phyloP scores from a whole-genome alignment of 495 filamentous ascomycete species.

The Thozetella sp. region DNA sequence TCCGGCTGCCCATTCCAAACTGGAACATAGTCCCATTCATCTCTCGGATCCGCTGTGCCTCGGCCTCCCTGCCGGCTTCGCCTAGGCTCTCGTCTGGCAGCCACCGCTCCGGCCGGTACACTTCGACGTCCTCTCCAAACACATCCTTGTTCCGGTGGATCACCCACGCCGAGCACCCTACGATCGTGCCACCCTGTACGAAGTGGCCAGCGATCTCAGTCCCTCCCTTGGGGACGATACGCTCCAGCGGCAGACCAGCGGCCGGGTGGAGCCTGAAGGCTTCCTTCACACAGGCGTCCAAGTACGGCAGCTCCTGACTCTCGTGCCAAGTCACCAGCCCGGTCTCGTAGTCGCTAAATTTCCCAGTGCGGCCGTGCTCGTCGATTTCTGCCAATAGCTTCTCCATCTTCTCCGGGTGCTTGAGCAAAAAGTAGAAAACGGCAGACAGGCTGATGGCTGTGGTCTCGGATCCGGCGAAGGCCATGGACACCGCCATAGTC shows the following conservation, averaged over 20 bases:
- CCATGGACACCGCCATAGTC: slow-evolving; percentile 66
- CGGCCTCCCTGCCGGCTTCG: slow-evolving; percentile 26
- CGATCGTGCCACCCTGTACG: slow-evolving; percentile 63
- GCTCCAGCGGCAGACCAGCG: slow-evolving; percentile 63
- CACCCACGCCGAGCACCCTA: slow-evolving; percentile 65
- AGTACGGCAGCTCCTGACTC: slow-evolving; percentile 59
- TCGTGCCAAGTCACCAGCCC: slow-evolving; percentile 63
- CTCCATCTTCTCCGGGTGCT: slow-evolving; percentile 45
- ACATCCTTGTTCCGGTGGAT: slow-evolving; percentile 58
- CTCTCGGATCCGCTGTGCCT: slow-evolving; percentile 47
- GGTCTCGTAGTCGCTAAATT: slow-evolving; percentile 49
- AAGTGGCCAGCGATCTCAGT: slow-evolving; percentile 52
- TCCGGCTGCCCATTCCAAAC: slow-evolving; percentile 61
- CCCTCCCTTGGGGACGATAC: slow-evolving; percentile 61
- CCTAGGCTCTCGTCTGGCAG: slow-evolving; percentile 31
- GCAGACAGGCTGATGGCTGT: slow-evolving; percentile 63
- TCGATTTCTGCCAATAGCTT: slow-evolving; percentile 57
- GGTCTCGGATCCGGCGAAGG: slow-evolving; percentile 65
- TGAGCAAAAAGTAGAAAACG: slow-evolving; percentile 68
- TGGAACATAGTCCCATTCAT: slow-evolving; percentile 66
- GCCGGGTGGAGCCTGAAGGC: slow-evolving; percentile 67
- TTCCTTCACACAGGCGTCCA: slow-evolving; percentile 72
- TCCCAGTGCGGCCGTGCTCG: slow-evolving; percentile 41
- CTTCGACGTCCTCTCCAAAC: slow-evolving; percentile 61
- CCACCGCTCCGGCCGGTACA: slow-evolving; percentile 64